Evolutionary conservation across 2,329 filamentous ascomycete genomes (phyloP).

Genomic region (Fusarium euwallaceae): DNA sequence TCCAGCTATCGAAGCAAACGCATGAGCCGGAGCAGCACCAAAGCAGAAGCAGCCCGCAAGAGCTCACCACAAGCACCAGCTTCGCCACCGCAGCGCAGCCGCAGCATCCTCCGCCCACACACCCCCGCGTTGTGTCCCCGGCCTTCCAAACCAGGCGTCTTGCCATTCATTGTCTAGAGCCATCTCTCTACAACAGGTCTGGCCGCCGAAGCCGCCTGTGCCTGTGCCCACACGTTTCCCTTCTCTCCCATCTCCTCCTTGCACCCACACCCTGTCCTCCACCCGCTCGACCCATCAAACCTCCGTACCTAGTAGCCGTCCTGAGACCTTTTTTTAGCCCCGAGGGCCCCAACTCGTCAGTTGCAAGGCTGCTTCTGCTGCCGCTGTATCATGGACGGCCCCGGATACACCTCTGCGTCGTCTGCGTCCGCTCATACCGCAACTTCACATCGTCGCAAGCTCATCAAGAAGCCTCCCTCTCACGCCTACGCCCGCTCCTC

Average conservation of each 20-base stretch:
- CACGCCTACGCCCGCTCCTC: conserved; percentile 62
- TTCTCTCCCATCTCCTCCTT: conserved; percentile 36
- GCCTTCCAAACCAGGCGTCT: conserved; percentile 33
- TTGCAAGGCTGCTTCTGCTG: conserved; percentile 43
- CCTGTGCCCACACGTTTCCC: conserved; percentile 16
- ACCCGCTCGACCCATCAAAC: conserved; percentile 46
- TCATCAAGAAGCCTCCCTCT: conserved; percentile 73
- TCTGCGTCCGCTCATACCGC: conserved; percentile 55
- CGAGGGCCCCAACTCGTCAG: conserved; percentile 31
- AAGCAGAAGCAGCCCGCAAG: conserved; percentile 33
- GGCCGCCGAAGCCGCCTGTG: conserved; percentile 33
- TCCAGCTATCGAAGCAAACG: conserved; percentile 20
- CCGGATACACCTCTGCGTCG: conserved; percentile 51
- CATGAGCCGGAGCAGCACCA: conserved; percentile 15
- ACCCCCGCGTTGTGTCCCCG: conserved; percentile 39
- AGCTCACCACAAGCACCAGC: conserved; percentile 14
- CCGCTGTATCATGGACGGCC: conserved; percentile 62
- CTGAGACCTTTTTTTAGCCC: conserved; percentile 48
- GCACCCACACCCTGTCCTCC: conserved; percentile 44
- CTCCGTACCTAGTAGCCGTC: conserved; percentile 42
- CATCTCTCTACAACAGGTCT: conserved; percentile 4
- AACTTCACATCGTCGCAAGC: conserved; percentile 68
- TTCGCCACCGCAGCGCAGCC: conserved; percentile 34
- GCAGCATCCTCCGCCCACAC: conserved; percentile 25
- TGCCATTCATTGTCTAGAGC: conserved; percentile 36